A percentile compares a stretch with the other conserved stretches of the same genome.
These are phyloP conservation scores for Hippophae rhamnoides DNA, from an alignment of 306 rosid species.

Conservation along the genomic window DNA sequence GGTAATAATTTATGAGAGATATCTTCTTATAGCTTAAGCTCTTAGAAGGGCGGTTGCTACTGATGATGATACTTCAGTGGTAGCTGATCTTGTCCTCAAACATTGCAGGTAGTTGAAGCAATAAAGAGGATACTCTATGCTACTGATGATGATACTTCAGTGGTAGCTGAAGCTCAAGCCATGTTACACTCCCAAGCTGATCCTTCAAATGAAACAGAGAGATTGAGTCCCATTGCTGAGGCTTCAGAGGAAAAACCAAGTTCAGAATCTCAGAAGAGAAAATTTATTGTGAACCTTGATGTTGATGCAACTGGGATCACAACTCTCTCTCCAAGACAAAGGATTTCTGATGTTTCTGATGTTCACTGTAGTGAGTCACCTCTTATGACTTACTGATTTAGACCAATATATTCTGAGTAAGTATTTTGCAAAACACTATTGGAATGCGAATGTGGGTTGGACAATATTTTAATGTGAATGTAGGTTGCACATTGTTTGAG, in stretches of 20 bases:
- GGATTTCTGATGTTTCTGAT: conserved; percentile 72
- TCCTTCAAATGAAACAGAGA: conserved; percentile 24
- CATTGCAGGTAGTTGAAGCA: conserved; percentile 67
- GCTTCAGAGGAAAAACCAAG: conserved; percentile 57
- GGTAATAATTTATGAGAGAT: conserved; percentile 22
- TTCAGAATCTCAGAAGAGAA: conserved; percentile 71
- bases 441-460: neutral
- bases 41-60: no score
- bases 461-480: no score
- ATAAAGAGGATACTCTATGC: conserved; percentile 85
- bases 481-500: no score
- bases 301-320: conserved; percentile 51
- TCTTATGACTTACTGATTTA: conserved; percentile 54
- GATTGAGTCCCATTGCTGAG: conserved; percentile 77
- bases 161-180: conserved; percentile 86
- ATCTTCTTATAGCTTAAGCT: neutral
- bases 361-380: conserved; percentile 92
- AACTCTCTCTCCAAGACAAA: conserved; percentile 66
- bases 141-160: conserved; percentile 60
- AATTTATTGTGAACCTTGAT: conserved; percentile 51
- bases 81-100: no score
- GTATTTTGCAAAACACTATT: neutral
- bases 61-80: no score
- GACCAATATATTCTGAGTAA: neutral
- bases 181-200: conserved; percentile 32